Conservation (phyloP, 176 grass and related monocot species). For the Zizania latifolia region DNA sequence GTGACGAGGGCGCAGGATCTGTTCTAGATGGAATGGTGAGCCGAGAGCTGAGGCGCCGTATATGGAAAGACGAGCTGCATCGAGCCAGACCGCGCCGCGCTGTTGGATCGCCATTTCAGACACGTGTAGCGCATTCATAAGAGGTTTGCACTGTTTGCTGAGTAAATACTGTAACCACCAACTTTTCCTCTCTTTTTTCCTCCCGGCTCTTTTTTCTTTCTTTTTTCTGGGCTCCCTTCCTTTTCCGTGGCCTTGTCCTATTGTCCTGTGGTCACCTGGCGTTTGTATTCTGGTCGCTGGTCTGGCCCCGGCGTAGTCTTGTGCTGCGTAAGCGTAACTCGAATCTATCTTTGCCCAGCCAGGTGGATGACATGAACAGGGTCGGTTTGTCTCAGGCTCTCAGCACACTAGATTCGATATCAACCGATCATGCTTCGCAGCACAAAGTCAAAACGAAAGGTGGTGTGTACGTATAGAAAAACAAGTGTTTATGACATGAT, state of each 20-base stretch:
- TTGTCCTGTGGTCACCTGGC: conserved; percentile 38
- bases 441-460: neutral
- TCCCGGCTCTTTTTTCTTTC: neutral
- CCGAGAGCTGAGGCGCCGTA: too few relatives aligned
- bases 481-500: too few relatives aligned
- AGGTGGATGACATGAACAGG: neutral
- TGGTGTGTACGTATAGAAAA: neutral
- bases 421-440: neutral
- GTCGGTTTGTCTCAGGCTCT: neutral
- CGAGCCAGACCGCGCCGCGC: too few relatives aligned
- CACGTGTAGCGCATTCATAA: too few relatives aligned
- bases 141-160: too few relatives aligned
- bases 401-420: neutral
- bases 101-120: too few relatives aligned
- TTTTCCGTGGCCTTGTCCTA: conserved; percentile 5
- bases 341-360: neutral
- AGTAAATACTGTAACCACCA: too few relatives aligned
- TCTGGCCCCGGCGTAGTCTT: neutral
- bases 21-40: too few relatives aligned
- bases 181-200: too few relatives aligned
- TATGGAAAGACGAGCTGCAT: too few relatives aligned
- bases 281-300: neutral
- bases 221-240: neutral
- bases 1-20: too few relatives aligned
- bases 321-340: neutral